A percentile compares a stretch with the other conserved stretches of the same genome.
These are phyloP conservation scores for Lumnitzera racemosa DNA, from an alignment of 345 rosid species.

Conservation along the genomic window DNA sequence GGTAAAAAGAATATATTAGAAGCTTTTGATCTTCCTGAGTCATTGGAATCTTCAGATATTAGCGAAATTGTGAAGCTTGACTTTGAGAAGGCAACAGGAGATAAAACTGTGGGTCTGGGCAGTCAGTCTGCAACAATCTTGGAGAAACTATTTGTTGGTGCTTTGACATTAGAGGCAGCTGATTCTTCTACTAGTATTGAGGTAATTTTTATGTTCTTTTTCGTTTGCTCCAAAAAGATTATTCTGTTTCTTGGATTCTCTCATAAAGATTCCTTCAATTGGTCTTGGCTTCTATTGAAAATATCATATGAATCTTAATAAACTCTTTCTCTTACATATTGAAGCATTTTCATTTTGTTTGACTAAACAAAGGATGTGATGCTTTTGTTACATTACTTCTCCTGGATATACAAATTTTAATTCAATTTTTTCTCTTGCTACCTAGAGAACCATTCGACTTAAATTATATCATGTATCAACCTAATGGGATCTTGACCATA, in stretches of 20 bases:
- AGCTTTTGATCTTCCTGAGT: conserved; percentile 33
- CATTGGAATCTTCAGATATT: conserved; percentile 24
- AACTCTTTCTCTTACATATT: background rate
- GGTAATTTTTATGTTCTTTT: conserved; percentile 5
- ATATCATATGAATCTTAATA: background rate
- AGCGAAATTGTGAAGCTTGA: conserved; percentile 34
- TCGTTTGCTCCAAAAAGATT: background rate
- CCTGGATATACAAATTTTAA: too few relatives aligned
- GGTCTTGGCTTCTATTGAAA: too few relatives aligned
- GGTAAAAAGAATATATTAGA: conserved; percentile 20
- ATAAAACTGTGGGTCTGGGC: conserved; percentile 31
- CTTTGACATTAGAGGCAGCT: conserved; percentile 37
- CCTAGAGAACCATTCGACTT: too few relatives aligned
- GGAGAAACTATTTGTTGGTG: conserved; percentile 66
- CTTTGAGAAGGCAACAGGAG: conserved; percentile 21
- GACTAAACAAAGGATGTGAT: too few relatives aligned
- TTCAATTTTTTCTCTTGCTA: too few relatives aligned
- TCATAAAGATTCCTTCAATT: background rate
- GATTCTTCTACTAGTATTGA: conserved; percentile 19
- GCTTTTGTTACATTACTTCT: too few relatives aligned
- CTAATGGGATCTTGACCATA: background rate
- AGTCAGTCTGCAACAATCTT: conserved; percentile 54
- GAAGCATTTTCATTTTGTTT: background rate
- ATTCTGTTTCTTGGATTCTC: background rate
- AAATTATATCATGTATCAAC: too few relatives aligned